Evolutionary conservation across 2,329 filamentous ascomycete genomes (phyloP), one percentile per base, ranked within the genome.

Genomic region (Fusarium sp.): DNA sequence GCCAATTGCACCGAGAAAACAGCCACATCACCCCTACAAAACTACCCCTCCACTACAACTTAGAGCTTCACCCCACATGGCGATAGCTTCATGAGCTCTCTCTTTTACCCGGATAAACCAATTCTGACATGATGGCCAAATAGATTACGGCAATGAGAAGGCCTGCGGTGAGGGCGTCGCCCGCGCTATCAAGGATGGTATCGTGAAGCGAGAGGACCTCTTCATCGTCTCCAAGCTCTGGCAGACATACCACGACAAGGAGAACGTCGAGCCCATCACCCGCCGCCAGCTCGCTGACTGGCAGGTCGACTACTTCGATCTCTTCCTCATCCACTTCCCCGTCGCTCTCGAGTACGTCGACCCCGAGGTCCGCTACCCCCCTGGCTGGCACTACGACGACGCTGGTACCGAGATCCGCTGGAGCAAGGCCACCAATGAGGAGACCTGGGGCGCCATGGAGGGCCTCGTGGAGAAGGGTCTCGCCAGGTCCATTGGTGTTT

Each of bases 201-300:
- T 95, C 61, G 92, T 94, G 73, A 93, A 91, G 84, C 91, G 93
- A 63, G 89, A 92, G 81, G 93, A 97, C 24, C 91, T 97, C 78
- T 97, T 97, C 88, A 90, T 97, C 77, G 92, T 94, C 70, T 93
- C 91, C 81, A 97, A 97, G 86, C 91, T 97, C 61, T 97, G 94
- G 93, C 94, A 95, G 84, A 91, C 90, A 71, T 97, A 94, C 88
- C 93, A 97, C 85, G 91, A 95, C 76, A 86, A 85, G 74, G 90
- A 95, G 73, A 86, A 87, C 74, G 92, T 95, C 67, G 89, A 91
- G 81, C 89, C 90, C 61, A 93, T 96, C 77, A 87, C 85, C 80
- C 88, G 88, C 80, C 91, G 90, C 77, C 92, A 94, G 82, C 89
- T 94, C 66, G 87, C 89, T 71, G 92, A 95, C 84, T 95, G 92